phyloP scores from a whole-genome alignment of 192 early-diverging fungal species.

The Rhizophagus clarus region DNA sequence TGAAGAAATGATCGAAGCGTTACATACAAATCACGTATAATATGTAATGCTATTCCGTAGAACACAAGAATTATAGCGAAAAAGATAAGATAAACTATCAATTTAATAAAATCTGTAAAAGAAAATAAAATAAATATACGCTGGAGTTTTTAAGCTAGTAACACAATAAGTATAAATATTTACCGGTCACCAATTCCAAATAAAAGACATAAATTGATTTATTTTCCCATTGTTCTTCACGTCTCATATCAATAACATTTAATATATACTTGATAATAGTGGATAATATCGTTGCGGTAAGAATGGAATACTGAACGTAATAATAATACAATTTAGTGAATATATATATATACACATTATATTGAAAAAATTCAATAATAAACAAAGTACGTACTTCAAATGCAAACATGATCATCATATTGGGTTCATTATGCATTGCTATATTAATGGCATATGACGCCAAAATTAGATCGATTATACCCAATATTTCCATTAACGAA shows the following conservation, averaged over 20 bases:
- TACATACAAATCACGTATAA: conserved; percentile 94
- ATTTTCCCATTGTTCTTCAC: conserved; percentile 91
- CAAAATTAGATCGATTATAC: conserved; percentile 73
- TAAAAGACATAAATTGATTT: conserved; percentile 93
- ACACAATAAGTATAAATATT: conserved; percentile 2
- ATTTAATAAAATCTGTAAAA: conserved; percentile 80
- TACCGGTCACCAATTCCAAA: conserved; percentile 83
- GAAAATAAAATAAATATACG: conserved; percentile 2
- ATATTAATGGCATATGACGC: conserved; percentile 67
- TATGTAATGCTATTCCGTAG: conserved; percentile 93
- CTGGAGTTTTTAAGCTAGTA: not conserved
- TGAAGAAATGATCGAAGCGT: conserved; percentile 89
- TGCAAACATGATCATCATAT: conserved; percentile 98
- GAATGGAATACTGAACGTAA: conserved; percentile 77
- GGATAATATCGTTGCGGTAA: conserved; percentile 75
- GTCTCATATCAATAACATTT: conserved; percentile 80
- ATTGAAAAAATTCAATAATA: not conserved
- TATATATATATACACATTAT: not conserved
- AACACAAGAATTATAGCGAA: conserved; percentile 81
- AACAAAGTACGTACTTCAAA: conserved; percentile 72
- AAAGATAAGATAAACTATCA: conserved; percentile 86
- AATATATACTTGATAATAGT: conserved; percentile 84
- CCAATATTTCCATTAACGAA: conserved; percentile 65
- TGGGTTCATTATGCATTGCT: conserved; percentile 69
- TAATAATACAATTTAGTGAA: conserved; percentile 1